These are phyloP conservation scores for Ramaria sp. DNA, from an alignment of 768 basidiomycete genomes.

Conservation along the genomic window DNA sequence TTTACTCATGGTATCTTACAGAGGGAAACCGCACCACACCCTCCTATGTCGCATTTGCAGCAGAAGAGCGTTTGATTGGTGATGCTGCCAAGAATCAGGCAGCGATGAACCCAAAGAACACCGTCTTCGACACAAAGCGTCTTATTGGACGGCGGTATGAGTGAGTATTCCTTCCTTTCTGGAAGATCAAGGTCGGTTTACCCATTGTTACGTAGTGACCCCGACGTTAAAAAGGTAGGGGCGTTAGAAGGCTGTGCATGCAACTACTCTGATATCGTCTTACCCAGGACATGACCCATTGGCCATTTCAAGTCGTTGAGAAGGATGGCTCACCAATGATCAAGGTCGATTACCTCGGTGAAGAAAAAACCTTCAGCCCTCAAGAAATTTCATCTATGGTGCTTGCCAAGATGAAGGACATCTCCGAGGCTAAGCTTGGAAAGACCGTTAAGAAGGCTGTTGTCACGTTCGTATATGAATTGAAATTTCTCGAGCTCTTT, in stretches of 20 bases:
- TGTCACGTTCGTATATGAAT: conserved; percentile 62
- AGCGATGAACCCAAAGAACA: conserved; percentile 99
- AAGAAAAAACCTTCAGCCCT: conserved; percentile 93
- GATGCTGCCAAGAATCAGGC: conserved; percentile 99
- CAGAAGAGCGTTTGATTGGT: conserved; percentile 94
- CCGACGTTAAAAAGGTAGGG: conserved; percentile 81
- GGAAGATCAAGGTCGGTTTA: neutral
- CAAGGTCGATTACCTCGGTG: conserved; percentile 89
- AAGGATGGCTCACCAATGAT: conserved; percentile 96
- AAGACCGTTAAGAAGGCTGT: conserved; percentile 98
- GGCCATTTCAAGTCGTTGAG: conserved; percentile 96
- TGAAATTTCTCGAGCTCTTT: conserved; percentile 5
- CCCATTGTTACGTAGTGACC: conserved; percentile 43
- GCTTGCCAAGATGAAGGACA: conserved; percentile 99
- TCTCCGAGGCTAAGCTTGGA: conserved; percentile 97
- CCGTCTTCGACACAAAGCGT: conserved; percentile 98
- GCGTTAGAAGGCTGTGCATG: conserved; percentile 1
- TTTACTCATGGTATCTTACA: conserved; percentile 19
- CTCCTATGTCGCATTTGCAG: conserved; percentile 97
- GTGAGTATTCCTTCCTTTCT: conserved; percentile 32
- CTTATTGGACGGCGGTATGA: conserved; percentile 96
- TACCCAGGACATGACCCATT: conserved; percentile 82
- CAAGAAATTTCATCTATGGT: conserved; percentile 99
- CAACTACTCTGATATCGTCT: conserved; percentile 4
- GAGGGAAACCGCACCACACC: conserved; percentile 99